Percentiles rank a stretch among this genome's conserved stretches.
Conservation (phyloP, 2,329 filamentous ascomycete genomes). For the Aspergillus ochraceus region DNA sequence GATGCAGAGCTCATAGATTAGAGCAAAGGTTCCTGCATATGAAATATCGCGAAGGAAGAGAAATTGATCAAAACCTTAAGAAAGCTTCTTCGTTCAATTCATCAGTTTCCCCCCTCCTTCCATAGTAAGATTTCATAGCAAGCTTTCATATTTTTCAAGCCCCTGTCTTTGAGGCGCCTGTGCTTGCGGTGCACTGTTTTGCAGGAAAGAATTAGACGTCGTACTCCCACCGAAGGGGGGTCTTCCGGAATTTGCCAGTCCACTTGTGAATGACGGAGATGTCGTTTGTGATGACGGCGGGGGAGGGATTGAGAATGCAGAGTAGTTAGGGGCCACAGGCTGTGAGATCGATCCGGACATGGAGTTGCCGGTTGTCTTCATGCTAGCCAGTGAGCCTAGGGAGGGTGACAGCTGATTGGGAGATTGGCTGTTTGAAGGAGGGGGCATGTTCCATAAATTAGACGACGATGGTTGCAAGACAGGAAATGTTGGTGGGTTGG, state of each 20-base stretch:
- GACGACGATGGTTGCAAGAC: slow-evolving; percentile 33
- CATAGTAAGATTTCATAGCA: slow-evolving; percentile 33
- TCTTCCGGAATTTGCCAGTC: slow-evolving; percentile 19
- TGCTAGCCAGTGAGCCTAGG: slow-evolving; percentile 27
- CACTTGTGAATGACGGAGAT: slow-evolving; percentile 16
- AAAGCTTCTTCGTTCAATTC: background rate
- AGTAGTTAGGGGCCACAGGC: slow-evolving; percentile 28
- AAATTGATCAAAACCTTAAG: background rate
- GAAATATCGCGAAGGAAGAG: slow-evolving; percentile 5
- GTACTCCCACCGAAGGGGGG: slow-evolving; percentile 16
- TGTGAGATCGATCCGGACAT: slow-evolving; percentile 18
- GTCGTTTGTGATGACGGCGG: slow-evolving; percentile 31
- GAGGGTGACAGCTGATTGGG: slow-evolving; percentile 17
- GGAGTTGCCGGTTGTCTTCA: slow-evolving; percentile 21
- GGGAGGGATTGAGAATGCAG: slow-evolving; percentile 43
- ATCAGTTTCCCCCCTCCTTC: background rate
- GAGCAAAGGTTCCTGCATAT: slow-evolving; percentile 6
- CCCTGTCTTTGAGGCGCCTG: slow-evolving; percentile 39
- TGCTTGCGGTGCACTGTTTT: slow-evolving; percentile 23
- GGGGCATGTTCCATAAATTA: slow-evolving; percentile 19
- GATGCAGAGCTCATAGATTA: background rate
- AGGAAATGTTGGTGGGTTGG: slow-evolving; percentile 26
- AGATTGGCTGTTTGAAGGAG: slow-evolving; percentile 15
- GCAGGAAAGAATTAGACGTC: slow-evolving; percentile 23
- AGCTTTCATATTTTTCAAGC: slow-evolving; percentile 58